Evolutionary conservation across 2,329 filamentous ascomycete species (phyloP).

Genomic region (Aspergillus hiratsukae): DNA sequence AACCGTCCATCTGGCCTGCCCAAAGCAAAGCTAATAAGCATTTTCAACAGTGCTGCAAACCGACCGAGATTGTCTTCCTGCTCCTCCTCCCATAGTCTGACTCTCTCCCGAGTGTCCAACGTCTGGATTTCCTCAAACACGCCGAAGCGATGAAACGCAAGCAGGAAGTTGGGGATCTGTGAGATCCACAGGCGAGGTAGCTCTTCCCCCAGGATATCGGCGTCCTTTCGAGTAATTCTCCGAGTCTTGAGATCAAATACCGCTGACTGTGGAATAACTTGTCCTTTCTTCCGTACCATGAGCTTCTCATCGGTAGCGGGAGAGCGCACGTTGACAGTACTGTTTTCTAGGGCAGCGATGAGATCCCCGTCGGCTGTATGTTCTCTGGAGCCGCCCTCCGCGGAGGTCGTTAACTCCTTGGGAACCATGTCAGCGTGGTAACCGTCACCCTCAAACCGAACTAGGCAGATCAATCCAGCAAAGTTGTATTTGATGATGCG

Average conservation of each 20-base stretch:
- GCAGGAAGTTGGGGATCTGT: conserved; percentile 49
- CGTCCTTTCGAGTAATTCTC: conserved; percentile 28
- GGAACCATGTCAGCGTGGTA: conserved; percentile 37
- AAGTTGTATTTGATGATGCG: conserved; percentile 58
- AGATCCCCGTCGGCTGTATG: conserved; percentile 1
- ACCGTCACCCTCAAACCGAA: conserved; percentile 58
- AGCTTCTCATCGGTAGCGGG: conserved; percentile 5
- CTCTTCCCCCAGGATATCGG: conserved; percentile 37
- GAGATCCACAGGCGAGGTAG: conserved; percentile 47
- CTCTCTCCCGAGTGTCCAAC: conserved; percentile 31
- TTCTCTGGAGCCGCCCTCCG: not conserved
- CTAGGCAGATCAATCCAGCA: conserved; percentile 47
- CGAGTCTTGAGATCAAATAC: conserved; percentile 54
- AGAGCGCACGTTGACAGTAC: not conserved
- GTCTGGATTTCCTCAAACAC: conserved; percentile 43
- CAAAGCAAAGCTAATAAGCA: conserved; percentile 20
- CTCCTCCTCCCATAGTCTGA: conserved; percentile 41
- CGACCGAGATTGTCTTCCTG: conserved; percentile 24
- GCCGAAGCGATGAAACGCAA: conserved; percentile 46
- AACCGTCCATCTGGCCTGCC: conserved; percentile 14
- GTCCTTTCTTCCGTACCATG: conserved; percentile 18
- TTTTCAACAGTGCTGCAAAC: conserved; percentile 16
- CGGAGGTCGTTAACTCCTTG: not conserved
- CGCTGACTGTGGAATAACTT: conserved; percentile 37
- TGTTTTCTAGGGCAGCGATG: conserved; percentile 1